Evolutionary conservation across 2,329 filamentous ascomycete species (phyloP), one percentile per base, ranked within the genome.

Genomic region (Cladophialophora yegresii): DNA sequence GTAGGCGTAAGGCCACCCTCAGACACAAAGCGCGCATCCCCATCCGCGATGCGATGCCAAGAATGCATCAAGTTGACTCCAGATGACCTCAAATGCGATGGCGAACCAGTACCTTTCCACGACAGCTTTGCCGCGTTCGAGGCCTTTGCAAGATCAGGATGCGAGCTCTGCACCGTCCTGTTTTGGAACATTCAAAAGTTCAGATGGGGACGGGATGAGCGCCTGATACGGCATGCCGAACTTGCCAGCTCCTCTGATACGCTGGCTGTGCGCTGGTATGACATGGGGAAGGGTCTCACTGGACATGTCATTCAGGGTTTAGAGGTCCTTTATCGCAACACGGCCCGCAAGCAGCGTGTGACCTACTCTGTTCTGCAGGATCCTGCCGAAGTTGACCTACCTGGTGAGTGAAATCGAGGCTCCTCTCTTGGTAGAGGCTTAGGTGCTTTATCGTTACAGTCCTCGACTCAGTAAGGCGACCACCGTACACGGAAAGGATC

Each of bases 161-260:
- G 57, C 20, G n/a, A 20, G 45, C 32, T 50, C n/a, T 33, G 47
- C 45, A 58, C 45, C 4, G 57, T 23, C 16, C 36, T 51, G 28
- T 53, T 33, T 32, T 49, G 47, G 45, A 28, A 51, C 45, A 59
- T 36, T 10, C 54, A 51, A 22, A 47, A 49, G 16, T 53, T 40
- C n/a, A n/a, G 30, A 7, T 51, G 57, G 43, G 57, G 57, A 40
- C 43, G 30, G 30, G 13, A 56, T 20, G 54, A 56, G 33, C 54
- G 45, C 28, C 47, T 59, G 16, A 40, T 36, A 4, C n/a, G 57
- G 32, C 6, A 51, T 23, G 22, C 45, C 9, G 36, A 51, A 30
- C 30, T 59, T 26, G 12, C 30, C 30, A 26, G 22, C 8, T 30
- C 7, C 13, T 28, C 57, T 20, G 47, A 36, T 1, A 30, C 47